Conservation (phyloP, 192 early-diverging fungal genomes). For the Rhizophagus sp. region DNA sequence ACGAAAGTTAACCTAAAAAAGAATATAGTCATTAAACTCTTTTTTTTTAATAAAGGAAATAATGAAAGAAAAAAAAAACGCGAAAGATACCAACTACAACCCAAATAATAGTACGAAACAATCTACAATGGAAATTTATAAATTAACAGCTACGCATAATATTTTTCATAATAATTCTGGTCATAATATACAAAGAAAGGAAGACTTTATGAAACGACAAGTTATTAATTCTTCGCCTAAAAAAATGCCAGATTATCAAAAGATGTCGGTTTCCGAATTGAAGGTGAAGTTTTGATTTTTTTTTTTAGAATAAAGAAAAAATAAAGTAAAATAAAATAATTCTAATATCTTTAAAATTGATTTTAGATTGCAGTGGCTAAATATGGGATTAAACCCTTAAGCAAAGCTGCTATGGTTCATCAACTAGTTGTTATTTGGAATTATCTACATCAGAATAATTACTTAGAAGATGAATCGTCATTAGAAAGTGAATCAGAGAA, state of each 20-base stretch:
- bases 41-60: constrained; percentile 16
- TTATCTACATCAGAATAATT: neutral
- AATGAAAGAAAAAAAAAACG: neutral
- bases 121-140: neutral
- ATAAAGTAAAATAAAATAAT: neutral
- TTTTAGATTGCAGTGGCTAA: neutral
- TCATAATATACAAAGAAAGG: neutral
- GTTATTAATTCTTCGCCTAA: neutral
- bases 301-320: neutral
- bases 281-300: neutral
- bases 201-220: neutral
- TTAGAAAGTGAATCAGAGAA: neutral
- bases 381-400: neutral
- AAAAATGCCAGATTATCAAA: neutral
- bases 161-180: neutral
- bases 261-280: neutral
- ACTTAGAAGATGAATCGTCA: neutral
- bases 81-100: neutral
- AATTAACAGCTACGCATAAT: neutral
- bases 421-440: neutral
- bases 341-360: too few species aligned
- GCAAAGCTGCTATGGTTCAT: neutral
- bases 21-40: neutral
- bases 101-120: neutral
- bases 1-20: too few species aligned